Evolutionary conservation across 31 red algal species (phyloP).

Genomic region (Asparagopsis taxiformis): DNA sequence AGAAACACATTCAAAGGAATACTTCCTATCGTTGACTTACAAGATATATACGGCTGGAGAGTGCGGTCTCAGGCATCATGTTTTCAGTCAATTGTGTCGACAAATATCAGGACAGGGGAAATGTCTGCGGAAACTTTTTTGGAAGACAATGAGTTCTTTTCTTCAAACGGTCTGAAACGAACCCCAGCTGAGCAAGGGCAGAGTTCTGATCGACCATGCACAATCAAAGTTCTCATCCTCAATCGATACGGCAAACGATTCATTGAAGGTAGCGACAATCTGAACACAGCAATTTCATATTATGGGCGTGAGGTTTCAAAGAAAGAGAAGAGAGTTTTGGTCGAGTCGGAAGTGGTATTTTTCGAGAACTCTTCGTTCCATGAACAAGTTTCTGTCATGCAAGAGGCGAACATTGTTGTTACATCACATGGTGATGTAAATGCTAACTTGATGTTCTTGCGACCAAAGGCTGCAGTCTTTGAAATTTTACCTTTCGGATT

Average conservation of each 20-base stretch:
- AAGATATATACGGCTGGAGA: conserved; percentile 72
- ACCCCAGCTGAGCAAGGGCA: background rate
- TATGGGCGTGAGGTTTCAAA: conserved; percentile 24
- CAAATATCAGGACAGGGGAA: conserved; percentile 25
- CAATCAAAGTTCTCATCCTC: conserved; percentile 55
- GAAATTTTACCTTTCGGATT: conserved; percentile 80
- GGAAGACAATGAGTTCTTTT: conserved; percentile 33
- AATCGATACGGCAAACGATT: conserved; percentile 68
- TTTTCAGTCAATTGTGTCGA: conserved; percentile 66
- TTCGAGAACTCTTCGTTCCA: conserved; percentile 82
- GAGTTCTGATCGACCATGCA: conserved; percentile 15
- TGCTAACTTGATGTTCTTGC: conserved; percentile 78
- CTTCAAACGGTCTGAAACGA: conserved; percentile 30
- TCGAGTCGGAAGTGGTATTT: conserved; percentile 73
- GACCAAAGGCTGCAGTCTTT: conserved; percentile 46
- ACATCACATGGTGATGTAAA: conserved; percentile 69
- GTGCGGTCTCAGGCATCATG: conserved; percentile 70
- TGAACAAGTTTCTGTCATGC: conserved; percentile 81
- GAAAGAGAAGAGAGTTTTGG: conserved; percentile 10
- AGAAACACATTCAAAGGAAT: conserved; percentile 47
- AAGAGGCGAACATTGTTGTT: conserved; percentile 67
- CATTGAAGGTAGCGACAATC: conserved; percentile 54
- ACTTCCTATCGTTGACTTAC: conserved; percentile 43
- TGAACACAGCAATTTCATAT: conserved; percentile 36
- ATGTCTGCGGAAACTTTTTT: conserved; percentile 21